Base-by-base conservation (phyloP, 1,284 basidiomycete species). In the Ustilago crameri region DNA sequence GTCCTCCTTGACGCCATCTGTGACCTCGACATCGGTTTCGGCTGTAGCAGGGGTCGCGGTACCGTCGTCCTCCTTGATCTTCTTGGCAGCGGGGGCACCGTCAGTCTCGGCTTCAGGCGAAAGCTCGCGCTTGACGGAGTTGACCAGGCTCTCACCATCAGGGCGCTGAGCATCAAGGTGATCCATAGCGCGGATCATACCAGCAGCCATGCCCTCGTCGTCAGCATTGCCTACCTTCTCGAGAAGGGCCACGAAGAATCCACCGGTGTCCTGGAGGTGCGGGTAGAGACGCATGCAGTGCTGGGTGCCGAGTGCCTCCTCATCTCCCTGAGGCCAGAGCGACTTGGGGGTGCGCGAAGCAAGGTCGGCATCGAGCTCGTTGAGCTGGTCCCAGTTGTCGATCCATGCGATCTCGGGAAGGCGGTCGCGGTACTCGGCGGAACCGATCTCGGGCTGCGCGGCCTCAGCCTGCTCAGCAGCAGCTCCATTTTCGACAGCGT, bases 221-320 rank as follows among this genome's bases (percentile, higher is more conserved):
- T 79, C 67, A 2, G 51, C 47, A 41, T 70, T 65, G 41, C 71
- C 73, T 4, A 70, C 65, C 77, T 87, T 87, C 78, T 93, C 89
- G 34, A 99, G 85, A 0, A 97, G 91, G 17, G 93, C 93, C 24
- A 99, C 90, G 79, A 97, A 99, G 86, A 99, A 99, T 0, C 93
- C 96, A 12, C 96, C 96, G 0, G 95, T 94, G 83, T 99, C 92
- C 85, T 98, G 95, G 42, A 96, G 85, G 83, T 98, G 95, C 3
- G 96, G 95, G 79, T 97, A 93, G 42, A 82, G 71, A 38, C 80
- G 69, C 71, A 82, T 80, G 56, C 80, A 82, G 57, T 73, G 68
- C 52, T 78, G 63, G 5, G 78, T 49, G 22, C 74, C 67, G 17
- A 80, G 62, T 26, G 65, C 53, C 32, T 70, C 75, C 57, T 82